These are phyloP conservation scores for Leccinum longicurvipes DNA, from an alignment of 768 basidiomycete species.

Conservation along the genomic window DNA sequence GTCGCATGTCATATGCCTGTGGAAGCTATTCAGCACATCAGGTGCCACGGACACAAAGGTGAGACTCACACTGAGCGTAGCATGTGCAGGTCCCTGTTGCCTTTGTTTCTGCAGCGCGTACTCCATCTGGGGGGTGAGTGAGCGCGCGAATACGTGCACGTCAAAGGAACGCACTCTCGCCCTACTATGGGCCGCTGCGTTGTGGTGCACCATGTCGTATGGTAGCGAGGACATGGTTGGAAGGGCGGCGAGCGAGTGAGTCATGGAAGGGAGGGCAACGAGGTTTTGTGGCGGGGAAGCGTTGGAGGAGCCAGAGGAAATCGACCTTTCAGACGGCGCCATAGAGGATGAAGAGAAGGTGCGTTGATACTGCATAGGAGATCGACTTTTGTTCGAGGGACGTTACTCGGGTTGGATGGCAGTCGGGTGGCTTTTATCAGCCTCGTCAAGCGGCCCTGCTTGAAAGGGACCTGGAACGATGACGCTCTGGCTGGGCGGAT, in stretches of 20 bases:
- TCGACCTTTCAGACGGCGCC: slow-evolving; percentile 32
- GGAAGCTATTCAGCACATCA: neutral
- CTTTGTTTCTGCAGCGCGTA: slow-evolving; percentile 30
- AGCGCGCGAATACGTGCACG: neutral
- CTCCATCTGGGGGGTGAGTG: slow-evolving; percentile 28
- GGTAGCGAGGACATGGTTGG: slow-evolving; percentile 32
- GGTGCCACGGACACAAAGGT: slow-evolving; percentile 1
- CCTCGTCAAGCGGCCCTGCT: slow-evolving; percentile 22
- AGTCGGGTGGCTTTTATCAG: slow-evolving; percentile 24
- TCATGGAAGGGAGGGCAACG: slow-evolving; percentile 31
- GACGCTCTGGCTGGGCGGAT: slow-evolving; percentile 27
- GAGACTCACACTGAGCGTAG: slow-evolving; percentile 23
- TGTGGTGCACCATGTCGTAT: slow-evolving; percentile 31
- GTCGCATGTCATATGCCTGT: slow-evolving; percentile 30
- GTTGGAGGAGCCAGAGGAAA: slow-evolving; percentile 31
- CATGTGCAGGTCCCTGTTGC: slow-evolving; percentile 25
- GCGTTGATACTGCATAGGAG: slow-evolving; percentile 32
- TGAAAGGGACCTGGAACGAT: slow-evolving; percentile 20
- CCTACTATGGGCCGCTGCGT: slow-evolving; percentile 27
- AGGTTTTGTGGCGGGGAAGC: slow-evolving; percentile 30
- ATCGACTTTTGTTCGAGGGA: slow-evolving; percentile 14
- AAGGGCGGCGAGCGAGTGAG: slow-evolving; percentile 30
- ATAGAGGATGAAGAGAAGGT: slow-evolving; percentile 31
- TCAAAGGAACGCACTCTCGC: slow-evolving; percentile 22
- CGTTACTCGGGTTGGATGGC: neutral